Percentiles rank a stretch among this genome's conserved stretches.
Conservation (phyloP, 2,329 filamentous ascomycete genomes). For the Cordyceps militaris region DNA sequence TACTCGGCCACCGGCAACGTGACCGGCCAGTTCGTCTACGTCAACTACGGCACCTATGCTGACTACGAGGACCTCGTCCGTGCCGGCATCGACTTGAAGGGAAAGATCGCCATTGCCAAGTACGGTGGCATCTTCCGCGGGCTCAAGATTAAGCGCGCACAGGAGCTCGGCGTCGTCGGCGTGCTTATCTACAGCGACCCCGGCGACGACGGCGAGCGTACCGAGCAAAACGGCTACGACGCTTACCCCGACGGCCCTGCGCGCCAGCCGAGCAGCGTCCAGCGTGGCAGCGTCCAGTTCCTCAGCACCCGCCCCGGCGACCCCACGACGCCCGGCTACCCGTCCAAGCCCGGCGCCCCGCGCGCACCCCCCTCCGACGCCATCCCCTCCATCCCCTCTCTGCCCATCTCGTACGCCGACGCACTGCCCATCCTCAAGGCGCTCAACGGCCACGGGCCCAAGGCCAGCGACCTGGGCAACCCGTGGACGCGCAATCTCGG, state of each 20-base stretch:
- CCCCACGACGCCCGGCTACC: constrained; percentile 89
- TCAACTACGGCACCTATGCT: constrained; percentile 81
- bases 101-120: constrained; percentile 80
- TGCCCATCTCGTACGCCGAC: constrained; percentile 84
- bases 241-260: constrained; percentile 82
- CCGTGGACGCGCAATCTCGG: constrained; percentile 66
- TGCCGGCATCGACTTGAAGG: constrained; percentile 67
- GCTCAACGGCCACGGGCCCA: constrained; percentile 80
- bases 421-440: constrained; percentile 82
- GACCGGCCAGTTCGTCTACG: constrained; percentile 78
- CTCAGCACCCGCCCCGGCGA: constrained; percentile 64
- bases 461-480: constrained; percentile 64
- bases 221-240: constrained; percentile 71
- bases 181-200: constrained; percentile 80
- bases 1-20: constrained; percentile 92
- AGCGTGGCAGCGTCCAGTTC: constrained; percentile 81
- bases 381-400: constrained; percentile 79
- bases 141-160: constrained; percentile 85
- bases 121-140: constrained; percentile 86
- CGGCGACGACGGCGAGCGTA: constrained; percentile 76
- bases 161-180: constrained; percentile 86
- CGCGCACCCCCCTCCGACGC: constrained; percentile 61
- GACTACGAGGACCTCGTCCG: constrained; percentile 78
- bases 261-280: constrained; percentile 79
- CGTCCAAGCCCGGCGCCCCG: constrained; percentile 82